Conservation (phyloP, 257 asterid genomes). For the Nicotiana sylvestris region DNA sequence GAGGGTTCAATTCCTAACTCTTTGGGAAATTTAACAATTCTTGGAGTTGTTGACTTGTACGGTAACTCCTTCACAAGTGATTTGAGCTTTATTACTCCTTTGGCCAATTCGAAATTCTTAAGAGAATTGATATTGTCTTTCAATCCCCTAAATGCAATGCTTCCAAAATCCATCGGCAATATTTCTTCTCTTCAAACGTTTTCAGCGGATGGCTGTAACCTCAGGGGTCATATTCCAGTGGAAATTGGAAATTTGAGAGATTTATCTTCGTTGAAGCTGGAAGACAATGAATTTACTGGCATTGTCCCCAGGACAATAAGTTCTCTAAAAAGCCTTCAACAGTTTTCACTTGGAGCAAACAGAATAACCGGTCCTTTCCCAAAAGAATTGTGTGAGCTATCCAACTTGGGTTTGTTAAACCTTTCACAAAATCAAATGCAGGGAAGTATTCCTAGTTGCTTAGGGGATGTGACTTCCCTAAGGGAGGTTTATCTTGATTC, state of each 20-base stretch:
- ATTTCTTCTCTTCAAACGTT: not conserved
- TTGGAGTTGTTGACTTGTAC: constrained; percentile 1
- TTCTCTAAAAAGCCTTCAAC: constrained; percentile 14
- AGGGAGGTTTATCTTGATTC: constrained; percentile 17
- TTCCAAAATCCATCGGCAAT: not conserved
- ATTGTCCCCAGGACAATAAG: constrained; percentile 15
- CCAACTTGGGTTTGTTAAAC: not conserved
- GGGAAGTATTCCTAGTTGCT: constrained; percentile 26
- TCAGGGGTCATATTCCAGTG: not conserved
- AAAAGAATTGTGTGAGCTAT: constrained; percentile 5
- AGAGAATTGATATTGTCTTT: not conserved
- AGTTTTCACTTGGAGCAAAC: not conserved
- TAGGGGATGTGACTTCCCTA: constrained; percentile 23
- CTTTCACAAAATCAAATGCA: constrained; percentile 17
- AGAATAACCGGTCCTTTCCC: constrained; percentile 22
- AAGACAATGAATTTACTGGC: constrained; percentile 20
- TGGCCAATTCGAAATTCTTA: constrained; percentile 24
- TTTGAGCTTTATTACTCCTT: constrained; percentile 25
- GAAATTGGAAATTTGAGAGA: constrained; percentile 27
- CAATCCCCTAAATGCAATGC: constrained; percentile 2
- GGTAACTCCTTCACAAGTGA: not conserved
- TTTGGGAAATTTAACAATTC: not conserved
- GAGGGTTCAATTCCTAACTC: constrained; percentile 17
- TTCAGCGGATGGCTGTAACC: not conserved
- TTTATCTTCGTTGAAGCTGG: constrained; percentile 1